phyloP scores from a whole-genome alignment of 352 stramenopile genomes.

The Pythium grandisporangium region DNA sequence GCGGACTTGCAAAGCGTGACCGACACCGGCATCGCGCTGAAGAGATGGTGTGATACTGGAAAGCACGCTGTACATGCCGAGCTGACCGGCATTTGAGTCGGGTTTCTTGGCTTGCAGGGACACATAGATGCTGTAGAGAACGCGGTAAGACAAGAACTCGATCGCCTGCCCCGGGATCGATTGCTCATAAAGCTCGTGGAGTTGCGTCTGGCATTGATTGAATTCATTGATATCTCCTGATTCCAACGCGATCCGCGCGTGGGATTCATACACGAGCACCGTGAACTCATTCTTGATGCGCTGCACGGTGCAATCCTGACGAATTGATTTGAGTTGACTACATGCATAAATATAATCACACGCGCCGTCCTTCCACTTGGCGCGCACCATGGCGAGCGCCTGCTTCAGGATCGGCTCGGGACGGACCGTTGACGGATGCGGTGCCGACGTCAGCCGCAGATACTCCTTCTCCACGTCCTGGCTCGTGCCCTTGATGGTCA shows the following conservation, averaged over 20 bases:
- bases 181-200: conserved; percentile 84
- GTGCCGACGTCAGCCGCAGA: conserved; percentile 94
- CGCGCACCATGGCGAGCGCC: conserved; percentile 81
- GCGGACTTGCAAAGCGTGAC: conserved; percentile 69
- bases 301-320: conserved; percentile 97
- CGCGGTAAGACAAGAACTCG: conserved; percentile 85
- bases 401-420: conserved; percentile 88
- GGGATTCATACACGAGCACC: conserved; percentile 96
- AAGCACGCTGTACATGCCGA: conserved; percentile 82
- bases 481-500: conserved; percentile 94
- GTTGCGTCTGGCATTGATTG: conserved; percentile 91
- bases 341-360: conserved; percentile 94
- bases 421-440: conserved; percentile 92
- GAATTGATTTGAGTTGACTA: conserved; percentile 98
- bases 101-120: conserved; percentile 81
- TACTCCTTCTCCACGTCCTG: conserved; percentile 97
- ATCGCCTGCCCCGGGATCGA: conserved; percentile 57
- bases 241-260: conserved; percentile 94
- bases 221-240: conserved; percentile 95
- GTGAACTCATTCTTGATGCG: conserved; percentile 97
- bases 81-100: conserved; percentile 73
- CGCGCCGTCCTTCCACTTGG: conserved; percentile 78
- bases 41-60: conserved; percentile 38
- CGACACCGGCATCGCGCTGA: conserved; percentile 40
- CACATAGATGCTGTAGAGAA: conserved; percentile 88